phyloP scores from a whole-genome alignment of 2,329 filamentous ascomycete species.

The Didymella exigua region DNA sequence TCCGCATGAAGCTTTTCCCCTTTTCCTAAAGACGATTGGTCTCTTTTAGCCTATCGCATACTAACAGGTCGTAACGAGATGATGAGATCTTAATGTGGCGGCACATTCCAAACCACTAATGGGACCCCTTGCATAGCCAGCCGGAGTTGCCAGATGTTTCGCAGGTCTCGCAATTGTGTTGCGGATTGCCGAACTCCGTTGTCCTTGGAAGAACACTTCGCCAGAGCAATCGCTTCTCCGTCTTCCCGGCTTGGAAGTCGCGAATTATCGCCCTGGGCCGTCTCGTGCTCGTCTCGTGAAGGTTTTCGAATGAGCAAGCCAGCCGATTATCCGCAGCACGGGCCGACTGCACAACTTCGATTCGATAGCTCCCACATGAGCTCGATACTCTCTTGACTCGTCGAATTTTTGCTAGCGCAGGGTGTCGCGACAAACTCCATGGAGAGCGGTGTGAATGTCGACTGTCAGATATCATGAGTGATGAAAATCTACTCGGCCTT shows the following conservation, averaged over 20 bases:
- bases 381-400: not conserved
- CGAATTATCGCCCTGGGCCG: conserved; percentile 2
- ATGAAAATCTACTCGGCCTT: conserved; percentile 5
- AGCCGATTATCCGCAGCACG: conserved; percentile 10
- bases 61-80: not conserved
- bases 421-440: not conserved
- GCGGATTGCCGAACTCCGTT: conserved; percentile 1
- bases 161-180: not conserved
- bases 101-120: conserved; percentile 6
- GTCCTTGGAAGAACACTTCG: not conserved
- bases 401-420: not conserved
- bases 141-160: not conserved
- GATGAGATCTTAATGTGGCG: not conserved
- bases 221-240: not conserved
- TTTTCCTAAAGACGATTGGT: conserved; percentile 6
- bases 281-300: conserved; percentile 10
- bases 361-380: not conserved
- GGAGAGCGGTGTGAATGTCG: too few relatives aligned
- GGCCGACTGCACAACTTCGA: conserved; percentile 1
- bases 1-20: conserved; percentile 8
- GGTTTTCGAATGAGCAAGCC: conserved; percentile 9
- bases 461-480: too few relatives aligned
- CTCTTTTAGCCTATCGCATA: conserved; percentile 4
- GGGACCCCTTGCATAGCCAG: conserved; percentile 3
- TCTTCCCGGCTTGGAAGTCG: conserved; percentile 13